Conservation (phyloP, 2,329 filamentous ascomycete genomes). For the Hypomyces perniciosus region DNA sequence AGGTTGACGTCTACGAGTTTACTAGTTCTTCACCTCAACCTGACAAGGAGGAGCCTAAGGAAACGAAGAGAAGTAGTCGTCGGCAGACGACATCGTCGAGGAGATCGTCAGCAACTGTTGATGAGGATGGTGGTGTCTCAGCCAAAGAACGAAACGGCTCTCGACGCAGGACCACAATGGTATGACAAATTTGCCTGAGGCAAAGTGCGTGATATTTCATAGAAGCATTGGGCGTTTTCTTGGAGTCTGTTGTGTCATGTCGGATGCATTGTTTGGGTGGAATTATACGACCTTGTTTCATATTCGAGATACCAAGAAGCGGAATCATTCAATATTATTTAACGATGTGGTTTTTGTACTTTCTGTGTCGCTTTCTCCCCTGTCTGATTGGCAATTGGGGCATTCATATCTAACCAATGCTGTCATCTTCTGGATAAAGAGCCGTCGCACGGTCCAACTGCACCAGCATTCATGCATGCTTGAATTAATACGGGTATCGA, state of each 20-base stretch:
- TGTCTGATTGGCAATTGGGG: slow-evolving; percentile 14
- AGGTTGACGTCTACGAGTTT: slow-evolving; percentile 51
- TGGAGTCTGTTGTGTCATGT: slow-evolving; percentile 17
- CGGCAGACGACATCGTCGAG: slow-evolving; percentile 32
- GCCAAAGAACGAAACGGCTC: slow-evolving; percentile 28
- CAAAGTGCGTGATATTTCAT: slow-evolving; percentile 18
- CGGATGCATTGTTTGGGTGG: slow-evolving; percentile 22
- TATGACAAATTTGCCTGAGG: slow-evolving; percentile 33
- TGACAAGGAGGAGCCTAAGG: slow-evolving; percentile 24
- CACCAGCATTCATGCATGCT: slow-evolving; percentile 1
- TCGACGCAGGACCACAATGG: slow-evolving; percentile 54
- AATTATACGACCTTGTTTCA: slow-evolving; percentile 24
- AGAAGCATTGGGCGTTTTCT: slow-evolving; percentile 23
- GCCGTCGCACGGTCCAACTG: not conserved
- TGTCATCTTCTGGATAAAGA: slow-evolving; percentile 8
- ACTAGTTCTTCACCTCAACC: slow-evolving; percentile 39
- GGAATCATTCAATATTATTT: slow-evolving; percentile 27
- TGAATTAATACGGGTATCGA: slow-evolving; percentile 23
- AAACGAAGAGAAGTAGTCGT: slow-evolving; percentile 20
- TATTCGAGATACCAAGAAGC: slow-evolving; percentile 33
- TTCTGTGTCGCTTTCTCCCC: slow-evolving; percentile 17
- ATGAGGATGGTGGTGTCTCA: slow-evolving; percentile 29
- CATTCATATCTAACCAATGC: slow-evolving; percentile 13
- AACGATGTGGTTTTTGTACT: slow-evolving; percentile 17
- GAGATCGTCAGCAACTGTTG: slow-evolving; percentile 34